A percentile compares a stretch with the other conserved stretches of the same genome.
Evolutionary conservation across 345 rosid genomes (phyloP).

Genomic region (Toxicodendron radicans): DNA sequence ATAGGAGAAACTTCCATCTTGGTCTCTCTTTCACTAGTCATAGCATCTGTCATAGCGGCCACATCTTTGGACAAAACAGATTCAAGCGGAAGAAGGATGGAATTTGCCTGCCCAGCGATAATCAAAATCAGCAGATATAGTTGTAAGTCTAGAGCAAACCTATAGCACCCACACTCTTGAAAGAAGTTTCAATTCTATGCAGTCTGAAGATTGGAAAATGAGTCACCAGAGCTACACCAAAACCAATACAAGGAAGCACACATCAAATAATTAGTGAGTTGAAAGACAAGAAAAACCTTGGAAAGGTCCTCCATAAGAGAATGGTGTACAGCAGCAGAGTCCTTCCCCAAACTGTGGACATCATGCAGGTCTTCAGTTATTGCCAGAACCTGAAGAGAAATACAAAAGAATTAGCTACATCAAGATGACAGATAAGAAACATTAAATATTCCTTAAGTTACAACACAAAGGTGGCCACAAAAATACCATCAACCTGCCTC

Average conservation of each 20-base stretch:
- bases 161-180: slow-evolving; percentile 9
- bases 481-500: not conserved
- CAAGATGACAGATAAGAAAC: slow-evolving; percentile 13
- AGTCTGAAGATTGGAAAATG: slow-evolving; percentile 4
- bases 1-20: slow-evolving; percentile 77
- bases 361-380: slow-evolving; percentile 90
- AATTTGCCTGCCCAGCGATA: slow-evolving; percentile 59
- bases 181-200: not conserved
- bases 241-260: slow-evolving; percentile 6
- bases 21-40: slow-evolving; percentile 69
- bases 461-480: not conserved
- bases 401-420: slow-evolving; percentile 19
- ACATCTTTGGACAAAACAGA: slow-evolving; percentile 79
- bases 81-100: slow-evolving; percentile 77
- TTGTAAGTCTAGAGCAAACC: slow-evolving; percentile 10
- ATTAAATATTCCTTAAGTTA: slow-evolving; percentile 8
- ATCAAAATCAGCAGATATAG: slow-evolving; percentile 15
- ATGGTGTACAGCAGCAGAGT: slow-evolving; percentile 67
- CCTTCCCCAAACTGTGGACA: slow-evolving; percentile 82
- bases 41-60: slow-evolving; percentile 79
- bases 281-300: slow-evolving; percentile 52
- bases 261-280: slow-evolving; percentile 13
- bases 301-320: slow-evolving; percentile 80
- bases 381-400: slow-evolving; percentile 68
- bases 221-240: not conserved